Base-by-base conservation (phyloP, 1,139 yeast genomes). In the Trichomonascaceae sp. region DNA sequence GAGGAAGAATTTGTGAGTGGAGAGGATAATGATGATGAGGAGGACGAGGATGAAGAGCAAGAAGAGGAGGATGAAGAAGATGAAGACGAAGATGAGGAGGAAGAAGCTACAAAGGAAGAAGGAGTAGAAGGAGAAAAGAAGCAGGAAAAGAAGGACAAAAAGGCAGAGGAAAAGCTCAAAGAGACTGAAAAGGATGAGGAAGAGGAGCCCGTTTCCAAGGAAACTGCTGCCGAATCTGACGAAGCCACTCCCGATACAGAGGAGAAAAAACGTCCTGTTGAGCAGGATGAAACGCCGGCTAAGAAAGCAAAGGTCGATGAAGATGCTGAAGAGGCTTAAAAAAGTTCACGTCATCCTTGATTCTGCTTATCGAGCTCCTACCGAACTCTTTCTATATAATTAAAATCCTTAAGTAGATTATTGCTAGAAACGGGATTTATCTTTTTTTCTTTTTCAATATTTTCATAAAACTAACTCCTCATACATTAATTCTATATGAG, bases 1-100 rank as follows among this genome's bases (percentile, higher is more conserved):
- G 60, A 55, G 13, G 57, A 47, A 7, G 60, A 50, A 19, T 56
- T 45, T 43, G 57, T 47, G n/a, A 51, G 45, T n/a, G 60, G 49
- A 19, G 57, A 32, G 8, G 60, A 54, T 27, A 53, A 43, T 12
- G 55, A 20, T 17, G 59, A 47, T 12, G 58, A 53, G 19, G 59
- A 44, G 1, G 55, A 44, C 15, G 58, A 39, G 22, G 55, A 43
- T 10, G 56, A 22, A 5, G 51, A 24, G 15, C 50, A 32, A 19
- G 51, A 27, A 12, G 49, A 44, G 17, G 53, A 30, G 6, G 55
- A 38, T 12, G 58, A 45, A 15, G 55, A 43, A 18, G 50, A 18
- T 9, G 58, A 49, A 17, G 60, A 19, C 10, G 58, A 52, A 8
- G 56, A 56, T 3, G 53, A 44, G 10, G 60, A 49, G 19, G 53